Percentiles rank a stretch among this genome's conserved stretches.
phyloP scores from a whole-genome alignment of 1,139 yeast genomes.

The Saccharomyces pastorianus region DNA sequence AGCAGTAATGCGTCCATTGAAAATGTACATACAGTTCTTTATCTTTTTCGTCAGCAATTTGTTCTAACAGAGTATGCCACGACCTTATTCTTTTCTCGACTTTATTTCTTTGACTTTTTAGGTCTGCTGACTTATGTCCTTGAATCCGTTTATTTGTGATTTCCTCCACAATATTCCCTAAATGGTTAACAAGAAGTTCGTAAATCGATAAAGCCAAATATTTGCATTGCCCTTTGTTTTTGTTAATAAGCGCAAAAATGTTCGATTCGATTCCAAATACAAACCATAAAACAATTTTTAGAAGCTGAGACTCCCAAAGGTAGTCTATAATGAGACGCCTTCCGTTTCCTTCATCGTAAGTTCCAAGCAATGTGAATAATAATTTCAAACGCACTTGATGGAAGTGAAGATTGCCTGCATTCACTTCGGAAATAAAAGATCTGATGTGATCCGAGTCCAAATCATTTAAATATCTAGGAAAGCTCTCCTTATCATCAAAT shows the following conservation, averaged over 20 bases:
- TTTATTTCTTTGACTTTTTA: slow-evolving; percentile 23
- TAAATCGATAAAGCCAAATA: slow-evolving; percentile 35
- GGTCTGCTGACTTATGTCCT: slow-evolving; percentile 26
- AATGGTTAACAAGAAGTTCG: slow-evolving; percentile 50
- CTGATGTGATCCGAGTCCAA: slow-evolving; percentile 27
- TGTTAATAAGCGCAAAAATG: slow-evolving; percentile 15
- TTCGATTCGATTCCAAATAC: slow-evolving; percentile 33
- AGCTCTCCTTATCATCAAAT: slow-evolving; percentile 18
- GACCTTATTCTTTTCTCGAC: slow-evolving; percentile 33
- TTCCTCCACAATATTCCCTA: slow-evolving; percentile 25
- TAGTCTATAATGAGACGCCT: slow-evolving; percentile 31
- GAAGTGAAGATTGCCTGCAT: slow-evolving; percentile 35
- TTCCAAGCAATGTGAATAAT: slow-evolving; percentile 36
- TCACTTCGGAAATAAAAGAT: slow-evolving; percentile 32
- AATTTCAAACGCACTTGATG: slow-evolving; percentile 42
- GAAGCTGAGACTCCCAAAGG: slow-evolving; percentile 23
- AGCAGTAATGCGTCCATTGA: slow-evolving; percentile 38
- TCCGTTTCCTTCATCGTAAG: slow-evolving; percentile 15
- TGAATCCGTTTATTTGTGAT: slow-evolving; percentile 20
- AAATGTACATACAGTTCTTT: slow-evolving; percentile 23
- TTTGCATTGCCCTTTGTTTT: slow-evolving; percentile 7
- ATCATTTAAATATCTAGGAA: slow-evolving; percentile 10
- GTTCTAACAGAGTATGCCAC: slow-evolving; percentile 34
- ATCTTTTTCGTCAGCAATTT: slow-evolving; percentile 8
- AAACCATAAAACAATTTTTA: slow-evolving; percentile 29